Base-by-base conservation (phyloP, 2,329 filamentous ascomycete species). In the Purpureocillium lavendulum region DNA sequence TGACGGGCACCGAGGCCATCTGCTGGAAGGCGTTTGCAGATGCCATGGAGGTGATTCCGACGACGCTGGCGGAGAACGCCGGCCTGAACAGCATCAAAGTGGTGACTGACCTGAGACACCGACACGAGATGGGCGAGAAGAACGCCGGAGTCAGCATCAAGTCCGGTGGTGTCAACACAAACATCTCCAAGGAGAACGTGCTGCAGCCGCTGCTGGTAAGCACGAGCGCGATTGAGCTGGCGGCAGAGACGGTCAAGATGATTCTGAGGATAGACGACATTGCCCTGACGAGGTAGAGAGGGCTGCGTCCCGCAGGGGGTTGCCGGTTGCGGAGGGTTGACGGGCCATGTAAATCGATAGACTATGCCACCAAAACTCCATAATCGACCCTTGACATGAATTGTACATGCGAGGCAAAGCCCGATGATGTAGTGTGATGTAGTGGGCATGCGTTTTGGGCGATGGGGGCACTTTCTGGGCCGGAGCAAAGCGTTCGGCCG, bases 11-110 rank as follows among this genome's bases (percentile, higher is more conserved):
- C 5, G 92, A 98, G 64, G 81, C 88, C 30, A 96, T 97, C 58
- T 98, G 92, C 77, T 98, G 87, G 87, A 97, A 96, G 70, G 90
- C 90, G 1, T 98, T 98, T 58, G 92, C 94, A 2, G 90, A 98
- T 48, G 92, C 92, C 7, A 84, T 98, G 70, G 92, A 98, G 67
- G 87, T 98, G 32, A 86, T 98, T 40, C 92, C 94, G 12, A 96
- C 90, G 28, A 98, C 92, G 1, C 73, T 98, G 51, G 94, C 92
- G 1, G 92, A 98, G 69, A 98, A 98, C 54, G 92, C 92, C 1
- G 92, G 92, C 36, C 73, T 98, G 47, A 98, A 98, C 74, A 90
- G 86, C 61, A 98, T 98, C 75, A 95, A 94, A 70, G 92, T 98
- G 21, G 92, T 98, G 35, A 98, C 92, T 18, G 92, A 97, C 55